Conservation (phyloP, 2,329 filamentous ascomycete genomes). For the Calonectria leucothoes region DNA sequence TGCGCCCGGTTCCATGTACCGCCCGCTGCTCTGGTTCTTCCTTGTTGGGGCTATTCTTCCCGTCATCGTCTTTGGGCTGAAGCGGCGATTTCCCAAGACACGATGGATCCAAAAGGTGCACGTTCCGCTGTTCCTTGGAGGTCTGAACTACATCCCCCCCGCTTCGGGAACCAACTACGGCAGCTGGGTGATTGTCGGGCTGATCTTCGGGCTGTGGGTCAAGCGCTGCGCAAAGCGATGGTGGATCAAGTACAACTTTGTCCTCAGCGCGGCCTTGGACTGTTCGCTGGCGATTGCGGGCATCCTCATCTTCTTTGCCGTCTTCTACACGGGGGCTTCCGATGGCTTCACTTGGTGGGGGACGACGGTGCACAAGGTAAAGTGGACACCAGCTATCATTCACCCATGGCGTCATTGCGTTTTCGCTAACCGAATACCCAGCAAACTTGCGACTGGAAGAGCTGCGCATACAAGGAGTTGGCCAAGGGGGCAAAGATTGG, state of each 20-base stretch:
- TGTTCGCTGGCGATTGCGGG: constrained; percentile 46
- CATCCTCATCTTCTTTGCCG: constrained; percentile 48
- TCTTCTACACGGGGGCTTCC: constrained; percentile 45
- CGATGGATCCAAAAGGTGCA: constrained; percentile 45
- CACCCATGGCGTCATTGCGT: not conserved
- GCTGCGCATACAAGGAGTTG: constrained; percentile 31
- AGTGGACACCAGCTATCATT: not conserved
- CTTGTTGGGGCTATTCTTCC: constrained; percentile 62
- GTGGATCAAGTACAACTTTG: constrained; percentile 48
- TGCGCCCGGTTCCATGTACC: constrained; percentile 61
- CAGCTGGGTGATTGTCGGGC: constrained; percentile 45
- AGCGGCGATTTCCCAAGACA: constrained; percentile 34
- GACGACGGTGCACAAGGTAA: no score
- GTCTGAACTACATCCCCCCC: constrained; percentile 47
- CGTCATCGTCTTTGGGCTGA: constrained; percentile 55
- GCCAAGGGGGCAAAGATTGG: not conserved
- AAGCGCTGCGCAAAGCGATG: constrained; percentile 40
- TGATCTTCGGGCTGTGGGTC: constrained; percentile 42
- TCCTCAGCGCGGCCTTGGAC: constrained; percentile 47
- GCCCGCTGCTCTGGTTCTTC: constrained; percentile 64
- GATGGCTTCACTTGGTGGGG: no score
- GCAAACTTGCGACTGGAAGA: constrained; percentile 37
- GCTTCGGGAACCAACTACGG: constrained; percentile 48
- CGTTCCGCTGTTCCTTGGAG: constrained; percentile 45
- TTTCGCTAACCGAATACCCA: not conserved